Evolutionary conservation across 2,329 filamentous ascomycete species (phyloP).

Genomic region (Didymella segeticola): DNA sequence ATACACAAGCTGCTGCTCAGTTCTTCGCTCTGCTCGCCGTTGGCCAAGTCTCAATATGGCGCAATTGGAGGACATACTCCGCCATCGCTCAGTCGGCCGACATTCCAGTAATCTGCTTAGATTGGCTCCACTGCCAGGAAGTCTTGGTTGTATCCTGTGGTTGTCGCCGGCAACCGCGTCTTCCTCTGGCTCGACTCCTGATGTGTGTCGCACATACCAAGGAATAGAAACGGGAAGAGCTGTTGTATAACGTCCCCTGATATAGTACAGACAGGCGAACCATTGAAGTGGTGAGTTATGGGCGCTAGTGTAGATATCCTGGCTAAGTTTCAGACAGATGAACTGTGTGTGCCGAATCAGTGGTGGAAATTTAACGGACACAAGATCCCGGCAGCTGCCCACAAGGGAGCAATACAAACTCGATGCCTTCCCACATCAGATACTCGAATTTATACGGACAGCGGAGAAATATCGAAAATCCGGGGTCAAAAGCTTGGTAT

Average conservation of each 20-base stretch:
- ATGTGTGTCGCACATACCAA: not conserved
- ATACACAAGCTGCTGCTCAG: not conserved
- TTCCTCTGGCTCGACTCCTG: not conserved
- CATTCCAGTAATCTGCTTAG: constrained; percentile 1
- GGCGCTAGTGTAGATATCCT: not conserved
- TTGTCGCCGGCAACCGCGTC: not conserved
- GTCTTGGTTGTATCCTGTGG: constrained; percentile 1
- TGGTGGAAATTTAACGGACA: constrained; percentile 2
- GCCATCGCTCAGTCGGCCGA: constrained; percentile 2
- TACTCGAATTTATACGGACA: not conserved
- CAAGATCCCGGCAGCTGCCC: too few relatives aligned
- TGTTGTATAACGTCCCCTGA: not conserved
- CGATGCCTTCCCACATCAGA: not conserved
- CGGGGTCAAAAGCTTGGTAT: constrained; percentile 3
- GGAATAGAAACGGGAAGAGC: not conserved
- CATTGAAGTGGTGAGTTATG: not conserved
- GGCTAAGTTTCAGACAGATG: not conserved
- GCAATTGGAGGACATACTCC: constrained; percentile 9
- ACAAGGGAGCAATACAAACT: too few relatives aligned
- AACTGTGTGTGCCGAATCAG: not conserved
- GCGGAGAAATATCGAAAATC: constrained; percentile 8
- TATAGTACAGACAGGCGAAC: not conserved
- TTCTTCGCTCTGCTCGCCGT: not conserved
- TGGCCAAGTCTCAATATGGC: not conserved
- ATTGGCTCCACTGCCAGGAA: not conserved